Evolutionary conservation across 805 yeast species (phyloP), one percentile per base, ranked within the genome.

Genomic region (Teunomyces aglyptinius): DNA sequence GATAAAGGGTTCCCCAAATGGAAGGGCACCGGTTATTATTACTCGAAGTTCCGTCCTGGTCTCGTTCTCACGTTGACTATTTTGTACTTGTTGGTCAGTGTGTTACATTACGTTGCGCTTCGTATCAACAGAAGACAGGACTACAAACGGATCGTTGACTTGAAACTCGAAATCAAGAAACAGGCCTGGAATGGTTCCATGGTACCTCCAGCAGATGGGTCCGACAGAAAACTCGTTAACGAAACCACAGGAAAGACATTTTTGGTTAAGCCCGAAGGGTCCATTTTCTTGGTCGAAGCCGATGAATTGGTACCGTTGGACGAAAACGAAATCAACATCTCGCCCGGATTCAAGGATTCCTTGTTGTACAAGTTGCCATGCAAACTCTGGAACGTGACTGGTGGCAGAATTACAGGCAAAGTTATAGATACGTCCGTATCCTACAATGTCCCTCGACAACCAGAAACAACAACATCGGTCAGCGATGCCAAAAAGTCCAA

Each of bases 1-100:
- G 73, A 79, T 36, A 78, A 81, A 54, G 97, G 98, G 6, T 92
- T 94, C 67, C 98, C 99, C 5, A 74, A 76, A 50, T 89, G 86
- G 78, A 82, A 82, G 48, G 88, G 83, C 12, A 75, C 82, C 16
- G 88, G 81, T 44, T 80, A 86, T 71, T 73, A 73, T 51, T 80
- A 85, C 62, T 61, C 80, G 59, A 76, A 83, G 64, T 89, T 75
- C 75, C 78, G 85, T 58, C 97, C 90, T 18, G 85, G 85, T 33
- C 60, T 78, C 27, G 54, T 75, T 8, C 61, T 81, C 41, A 79
- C 86, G 0, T 33, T 83, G 1, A 54, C 69, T 3, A 70, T 85
- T 28, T 58, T 88, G 24, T 79, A 71, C 45, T 29, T 80, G 0
- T 52, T 85, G 8, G 67, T 79, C 22, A 75, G 85, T 28, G 57